Evolutionary conservation across 2,329 filamentous ascomycete genomes (phyloP).

Genomic region (Albophoma yamanashiensis): DNA sequence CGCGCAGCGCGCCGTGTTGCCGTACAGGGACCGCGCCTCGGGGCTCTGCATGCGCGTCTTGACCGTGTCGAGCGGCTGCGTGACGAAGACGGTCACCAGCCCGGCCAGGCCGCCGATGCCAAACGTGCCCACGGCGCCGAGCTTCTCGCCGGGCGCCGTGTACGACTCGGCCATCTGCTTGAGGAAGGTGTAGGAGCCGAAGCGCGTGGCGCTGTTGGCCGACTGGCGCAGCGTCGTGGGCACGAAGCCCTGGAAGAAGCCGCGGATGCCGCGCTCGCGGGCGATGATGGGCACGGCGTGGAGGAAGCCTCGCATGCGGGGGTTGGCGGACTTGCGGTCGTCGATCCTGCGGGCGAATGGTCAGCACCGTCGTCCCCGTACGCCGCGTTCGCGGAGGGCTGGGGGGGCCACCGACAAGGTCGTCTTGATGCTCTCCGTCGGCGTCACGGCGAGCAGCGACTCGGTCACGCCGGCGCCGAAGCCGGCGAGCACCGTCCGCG

Average conservation of each 20-base stretch:
- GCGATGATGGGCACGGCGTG: conserved; percentile 83
- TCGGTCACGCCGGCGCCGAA: conserved; percentile 94
- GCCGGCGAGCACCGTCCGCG: conserved; percentile 82
- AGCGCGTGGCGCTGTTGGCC: conserved; percentile 86
- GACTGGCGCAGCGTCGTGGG: conserved; percentile 92
- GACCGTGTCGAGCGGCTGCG: conserved; percentile 74
- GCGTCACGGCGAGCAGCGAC: conserved; percentile 85
- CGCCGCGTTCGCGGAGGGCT: not conserved
- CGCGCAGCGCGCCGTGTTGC: conserved; percentile 79
- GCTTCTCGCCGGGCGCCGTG: conserved; percentile 87
- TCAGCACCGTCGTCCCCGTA: not conserved
- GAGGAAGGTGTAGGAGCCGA: conserved; percentile 81
- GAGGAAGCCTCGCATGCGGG: conserved; percentile 83
- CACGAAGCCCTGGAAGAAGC: conserved; percentile 95
- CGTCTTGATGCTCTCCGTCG: conserved; percentile 97
- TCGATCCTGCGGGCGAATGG: conserved; percentile 58
- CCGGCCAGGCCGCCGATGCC: conserved; percentile 83
- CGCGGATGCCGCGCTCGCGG: conserved; percentile 74
- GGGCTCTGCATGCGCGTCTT: conserved; percentile 98
- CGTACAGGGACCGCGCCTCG: conserved; percentile 70
- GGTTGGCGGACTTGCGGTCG: conserved; percentile 77
- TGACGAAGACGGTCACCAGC: conserved; percentile 76
- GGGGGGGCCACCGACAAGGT: conserved; percentile 48
- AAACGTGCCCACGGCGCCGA: conserved; percentile 80
- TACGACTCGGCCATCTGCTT: conserved; percentile 89